Evolutionary conservation across 371 early-diverging fungal genomes (phyloP).

Genomic region (Syncephalastrum contaminatum): DNA sequence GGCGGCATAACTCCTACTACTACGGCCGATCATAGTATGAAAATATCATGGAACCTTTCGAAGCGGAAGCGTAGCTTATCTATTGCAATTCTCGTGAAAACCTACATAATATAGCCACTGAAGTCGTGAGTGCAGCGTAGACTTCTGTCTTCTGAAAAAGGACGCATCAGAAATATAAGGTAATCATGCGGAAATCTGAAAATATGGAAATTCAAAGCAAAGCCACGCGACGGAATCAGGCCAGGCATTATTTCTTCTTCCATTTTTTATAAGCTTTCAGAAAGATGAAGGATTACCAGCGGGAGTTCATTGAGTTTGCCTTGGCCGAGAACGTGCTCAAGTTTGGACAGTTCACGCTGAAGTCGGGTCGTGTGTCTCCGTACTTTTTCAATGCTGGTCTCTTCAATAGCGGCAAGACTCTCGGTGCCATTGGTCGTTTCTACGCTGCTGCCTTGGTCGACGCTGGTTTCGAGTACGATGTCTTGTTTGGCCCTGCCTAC

Average conservation of each 20-base stretch:
- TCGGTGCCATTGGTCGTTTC: conserved; percentile 81
- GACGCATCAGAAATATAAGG: neutral
- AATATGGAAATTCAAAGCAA: no score
- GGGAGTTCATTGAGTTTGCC: conserved; percentile 92
- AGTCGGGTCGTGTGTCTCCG: conserved; percentile 91
- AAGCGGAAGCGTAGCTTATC: no score
- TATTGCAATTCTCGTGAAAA: no score
- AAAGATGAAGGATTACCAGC: conserved; percentile 84
- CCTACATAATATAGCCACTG: no score
- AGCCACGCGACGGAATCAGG: no score
- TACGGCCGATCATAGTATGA: no score
- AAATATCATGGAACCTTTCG: no score
- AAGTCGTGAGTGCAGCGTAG: no score
- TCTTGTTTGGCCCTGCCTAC: conserved; percentile 97
- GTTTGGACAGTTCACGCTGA: conserved; percentile 91
- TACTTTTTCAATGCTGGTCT: conserved; percentile 98
- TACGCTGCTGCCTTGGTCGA: conserved; percentile 88
- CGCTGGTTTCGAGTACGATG: conserved; percentile 70
- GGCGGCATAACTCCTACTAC: no score
- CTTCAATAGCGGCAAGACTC: conserved; percentile 87
- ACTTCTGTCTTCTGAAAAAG: no score
- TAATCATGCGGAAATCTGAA: neutral
- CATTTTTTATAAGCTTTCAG: neutral
- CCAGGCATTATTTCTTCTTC: neutral
- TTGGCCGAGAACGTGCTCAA: conserved; percentile 79